Base-by-base conservation (phyloP, 1,284 basidiomycete genomes). In the Filobasidium uniguttulatum region DNA sequence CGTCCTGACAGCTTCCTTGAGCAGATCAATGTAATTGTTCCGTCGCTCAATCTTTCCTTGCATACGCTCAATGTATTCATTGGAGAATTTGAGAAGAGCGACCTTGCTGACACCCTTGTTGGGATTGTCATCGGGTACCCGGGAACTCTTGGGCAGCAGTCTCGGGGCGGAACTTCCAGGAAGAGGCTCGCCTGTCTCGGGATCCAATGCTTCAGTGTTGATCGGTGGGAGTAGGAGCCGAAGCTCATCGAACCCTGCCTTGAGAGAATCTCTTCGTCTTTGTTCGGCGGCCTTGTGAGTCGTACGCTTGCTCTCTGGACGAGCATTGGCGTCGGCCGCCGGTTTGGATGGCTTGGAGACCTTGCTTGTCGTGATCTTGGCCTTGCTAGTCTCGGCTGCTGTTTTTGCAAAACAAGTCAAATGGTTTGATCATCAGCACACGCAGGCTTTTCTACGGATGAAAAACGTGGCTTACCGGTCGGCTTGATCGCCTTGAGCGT, bases 241-340 rank as follows among this genome's bases (percentile, higher is more conserved):
- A 10, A 98, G 77, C 56, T 96, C 90, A 66, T 98, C 93, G 63
- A 93, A 98, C 15, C 88, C 90, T 9, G 83, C 82, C 71, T 98
- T 98, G 57, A 98, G 78, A 33, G 84, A 88, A 68, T 98, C 93
- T 3, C 93, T 80, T 19, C 93, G 81, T 65, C 94, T 93, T 66
- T 98, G 93, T 68, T 98, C 93, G 0, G 93, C 93, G 1, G 84
- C 87, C 69, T 97, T 97, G 71, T 98, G 93, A 0, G 89, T 91
- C 0, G 85, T 85, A 63, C 89, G 88, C 8, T 67, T 62, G 7
- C 55, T 64, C 48, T 70, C 68, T n/a, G 63, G 64, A 47, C 56
- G 50, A 2, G 57, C 52, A 1, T 60, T 57, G 4, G 61, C 56
- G 12, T 63, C 59, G 2, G 55, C 58, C 2, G 61, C 60, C 3